Base-by-base conservation (phyloP, 2,329 filamentous ascomycete genomes). In the Emergomyces africanus region DNA sequence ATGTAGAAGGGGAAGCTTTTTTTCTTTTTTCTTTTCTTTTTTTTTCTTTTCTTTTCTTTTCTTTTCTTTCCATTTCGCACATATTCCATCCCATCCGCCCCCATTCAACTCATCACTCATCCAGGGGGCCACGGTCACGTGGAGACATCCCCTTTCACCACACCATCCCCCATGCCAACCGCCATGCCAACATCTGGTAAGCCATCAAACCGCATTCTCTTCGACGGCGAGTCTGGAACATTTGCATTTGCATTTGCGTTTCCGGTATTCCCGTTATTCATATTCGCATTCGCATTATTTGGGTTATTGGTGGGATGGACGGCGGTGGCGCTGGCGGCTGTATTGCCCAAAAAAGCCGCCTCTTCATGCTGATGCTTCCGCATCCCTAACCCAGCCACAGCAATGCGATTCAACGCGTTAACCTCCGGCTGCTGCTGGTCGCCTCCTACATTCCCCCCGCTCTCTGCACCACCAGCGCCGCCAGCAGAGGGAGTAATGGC, bases 391-490 rank as follows among this genome's bases (percentile, higher is more conserved):
- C 73, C 74, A 3, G 74, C 74, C 6, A 74, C 73, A 14, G 74
- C 74, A 57, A 76, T 75, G 30, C 72, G 71, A 59, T 76, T 76
- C 48, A 76, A 61, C 1, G 73, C 73, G 60, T 72, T 73, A 65
- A 75, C 68, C 54, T 74, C 44, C 20, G 44, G 72, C 51, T 75
- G 73, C 14, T 69, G 62, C 50, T 64, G 63, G 28, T 63, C 62
- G 35, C 59, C 59, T 5, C 44, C 12, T 1, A 35, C 33, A 9
- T 35, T 35, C 9, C 33, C 33, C 33, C 33, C 33, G 9, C 62
- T 57, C 23, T 65, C 64, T 35, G 65, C 58, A 4, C 42, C n/a
- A 20, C 42, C 18, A 14, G 28, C 59, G 25, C 58, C 46, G 54
- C 23, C 64, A 63, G 37, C 64, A 59, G 60, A 23, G 28, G 33